A percentile compares a stretch with the other conserved stretches of the same genome.
phyloP scores from a whole-genome alignment of 768 basidiomycete species.

The Lactarius vividus region DNA sequence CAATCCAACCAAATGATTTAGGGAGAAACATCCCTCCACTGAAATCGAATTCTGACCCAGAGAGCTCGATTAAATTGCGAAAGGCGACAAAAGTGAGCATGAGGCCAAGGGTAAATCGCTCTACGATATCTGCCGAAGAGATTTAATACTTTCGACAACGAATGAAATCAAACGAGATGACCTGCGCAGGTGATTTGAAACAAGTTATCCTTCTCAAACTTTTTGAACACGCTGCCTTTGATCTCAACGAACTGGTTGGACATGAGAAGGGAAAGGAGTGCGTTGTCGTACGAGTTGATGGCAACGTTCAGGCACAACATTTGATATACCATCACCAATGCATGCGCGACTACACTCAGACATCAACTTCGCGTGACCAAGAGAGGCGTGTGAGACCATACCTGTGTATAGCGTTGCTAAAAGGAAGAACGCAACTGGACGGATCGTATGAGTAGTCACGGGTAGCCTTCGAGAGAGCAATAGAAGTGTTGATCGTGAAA shows the following conservation, averaged over 20 bases:
- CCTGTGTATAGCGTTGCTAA: conserved; percentile 82
- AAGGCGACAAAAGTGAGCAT: conserved; percentile 92
- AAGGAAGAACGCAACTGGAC: conserved; percentile 80
- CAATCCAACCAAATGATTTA: conserved; percentile 81
- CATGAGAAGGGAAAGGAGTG: conserved; percentile 87
- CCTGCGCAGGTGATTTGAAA: conserved; percentile 99
- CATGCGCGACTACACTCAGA: conserved; percentile 66
- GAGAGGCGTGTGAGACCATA: conserved; percentile 37
- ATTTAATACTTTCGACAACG: neutral
- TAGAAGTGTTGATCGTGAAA: conserved; percentile 87
- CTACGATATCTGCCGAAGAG: conserved; percentile 77
- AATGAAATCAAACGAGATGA: conserved; percentile 32
- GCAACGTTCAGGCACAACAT: conserved; percentile 94
- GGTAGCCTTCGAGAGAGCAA: conserved; percentile 62
- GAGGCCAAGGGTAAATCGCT: conserved; percentile 86
- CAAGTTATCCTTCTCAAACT: conserved; percentile 97
- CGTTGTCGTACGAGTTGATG: conserved; percentile 96
- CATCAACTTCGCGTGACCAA: neutral
- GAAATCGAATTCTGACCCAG: conserved; percentile 84
- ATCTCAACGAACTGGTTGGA: conserved; percentile 99
- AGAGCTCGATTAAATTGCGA: conserved; percentile 92
- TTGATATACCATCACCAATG: conserved; percentile 95
- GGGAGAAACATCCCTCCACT: conserved; percentile 68
- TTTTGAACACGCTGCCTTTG: conserved; percentile 99
- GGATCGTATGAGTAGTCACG: conserved; percentile 61